Evolutionary conservation across 768 basidiomycete species (phyloP).

Genomic region (Plicaturopsis crispa): DNA sequence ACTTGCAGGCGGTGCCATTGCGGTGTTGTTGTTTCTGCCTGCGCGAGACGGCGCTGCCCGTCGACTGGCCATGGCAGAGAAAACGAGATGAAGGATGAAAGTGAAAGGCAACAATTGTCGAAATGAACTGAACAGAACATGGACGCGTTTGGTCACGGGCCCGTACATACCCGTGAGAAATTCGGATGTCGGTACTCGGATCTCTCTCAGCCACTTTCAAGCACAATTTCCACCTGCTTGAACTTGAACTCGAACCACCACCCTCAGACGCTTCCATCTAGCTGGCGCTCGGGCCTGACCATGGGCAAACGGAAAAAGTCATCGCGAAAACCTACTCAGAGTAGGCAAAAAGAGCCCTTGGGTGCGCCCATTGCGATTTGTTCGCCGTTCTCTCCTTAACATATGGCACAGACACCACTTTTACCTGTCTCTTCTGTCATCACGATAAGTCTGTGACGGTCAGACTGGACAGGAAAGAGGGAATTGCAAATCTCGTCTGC

Average conservation of each 20-base stretch:
- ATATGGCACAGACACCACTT: slow-evolving; percentile 55
- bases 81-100: slow-evolving; percentile 16
- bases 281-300: too few species aligned
- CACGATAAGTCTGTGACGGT: slow-evolving; percentile 87
- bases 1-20: slow-evolving; percentile 26
- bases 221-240: too few species aligned
- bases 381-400: slow-evolving; percentile 1
- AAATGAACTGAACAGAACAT: too few species aligned
- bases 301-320: slow-evolving; percentile 95
- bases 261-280: too few species aligned
- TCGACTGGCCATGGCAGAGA: slow-evolving; percentile 51
- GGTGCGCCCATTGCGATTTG: slow-evolving; percentile 35
- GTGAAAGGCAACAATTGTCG: too few species aligned
- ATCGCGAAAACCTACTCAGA: slow-evolving; percentile 66
- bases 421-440: slow-evolving; percentile 85
- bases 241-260: too few species aligned
- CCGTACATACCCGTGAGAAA: too few species aligned
- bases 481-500: slow-evolving; percentile 72
- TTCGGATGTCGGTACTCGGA: too few species aligned
- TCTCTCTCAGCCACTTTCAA: too few species aligned
- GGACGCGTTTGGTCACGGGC: too few species aligned
- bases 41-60: slow-evolving; percentile 46
- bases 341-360: slow-evolving; percentile 62
- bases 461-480: slow-evolving; percentile 79
- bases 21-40: slow-evolving; percentile 23